Evolutionary conservation across 768 basidiomycete species (phyloP), one percentile per base, ranked within the genome.

Genomic region (Suillus subluteus): DNA sequence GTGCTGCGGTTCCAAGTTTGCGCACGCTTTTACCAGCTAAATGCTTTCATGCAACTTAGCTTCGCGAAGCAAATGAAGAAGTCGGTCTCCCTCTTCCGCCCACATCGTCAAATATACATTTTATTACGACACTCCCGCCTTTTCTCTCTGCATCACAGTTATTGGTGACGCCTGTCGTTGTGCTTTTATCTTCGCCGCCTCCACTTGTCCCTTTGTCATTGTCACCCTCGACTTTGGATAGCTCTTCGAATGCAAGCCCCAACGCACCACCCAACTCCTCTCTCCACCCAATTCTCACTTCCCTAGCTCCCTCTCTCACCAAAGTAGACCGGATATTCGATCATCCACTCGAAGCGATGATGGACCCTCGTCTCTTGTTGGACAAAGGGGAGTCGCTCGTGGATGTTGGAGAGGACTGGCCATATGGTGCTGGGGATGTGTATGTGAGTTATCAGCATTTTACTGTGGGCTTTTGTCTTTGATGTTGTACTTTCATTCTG

Each of bases 31-130:
- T 15, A 54, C 26, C 30, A 50, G 32, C 48, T 35, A 35, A 46
- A 56, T 38, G 18, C 56, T 68, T 38, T 18, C 30, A 54, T 18
- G 37, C 18, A 30, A 61, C 40, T 32, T 37, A 96, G 95, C 84
- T 84, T 58, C 83, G 95, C 66, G 95, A 97, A 78, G 95, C 95
- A 0, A 75, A 87, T 64, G 95, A 97, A 79, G 95, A 97, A 80
- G 91, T 96, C 23, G 87, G 78, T 1, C 81, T 96, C 2, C 88
- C 92, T 0, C 73, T 87, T 2, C 59, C 59, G 23, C 26, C 59
- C 41, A 65, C 81, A 62, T 84, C 83, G 44, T 84, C 88, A 0
- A 75, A 86, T 58, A 79, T 94, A 21, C 83, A 90, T 71, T 82
- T 83, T 2, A 74, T 95, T 23, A 87, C 87, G 38, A 78, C 82